phyloP scores from a whole-genome alignment of 2,329 filamentous ascomycete genomes.

The Aureobasidium namibiae region DNA sequence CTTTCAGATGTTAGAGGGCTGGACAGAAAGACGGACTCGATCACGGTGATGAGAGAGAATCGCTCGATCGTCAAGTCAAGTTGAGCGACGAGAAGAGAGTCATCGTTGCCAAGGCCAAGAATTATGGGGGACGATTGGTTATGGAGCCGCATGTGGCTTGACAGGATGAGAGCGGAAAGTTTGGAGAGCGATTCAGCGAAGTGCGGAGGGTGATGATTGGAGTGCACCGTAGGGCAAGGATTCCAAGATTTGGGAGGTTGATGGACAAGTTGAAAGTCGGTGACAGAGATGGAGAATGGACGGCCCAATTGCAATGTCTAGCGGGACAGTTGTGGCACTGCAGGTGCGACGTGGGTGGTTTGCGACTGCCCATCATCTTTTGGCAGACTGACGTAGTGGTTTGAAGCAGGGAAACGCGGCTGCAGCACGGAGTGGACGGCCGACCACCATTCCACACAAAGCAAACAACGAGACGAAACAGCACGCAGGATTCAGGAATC shows the following conservation, averaged over 20 bases:
- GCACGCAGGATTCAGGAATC: background rate
- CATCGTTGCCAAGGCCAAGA: background rate
- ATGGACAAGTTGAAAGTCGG: background rate
- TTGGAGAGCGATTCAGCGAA: background rate
- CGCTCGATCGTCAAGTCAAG: conserved; percentile 3
- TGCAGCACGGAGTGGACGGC: background rate
- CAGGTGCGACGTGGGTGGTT: background rate
- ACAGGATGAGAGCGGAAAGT: background rate
- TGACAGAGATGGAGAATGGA: background rate
- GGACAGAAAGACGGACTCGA: background rate
- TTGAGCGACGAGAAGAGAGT: background rate
- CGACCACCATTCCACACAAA: background rate
- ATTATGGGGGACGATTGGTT: background rate
- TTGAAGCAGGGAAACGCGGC: background rate
- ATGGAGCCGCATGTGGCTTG: conserved; percentile 5
- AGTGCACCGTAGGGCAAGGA: background rate
- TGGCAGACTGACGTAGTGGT: background rate
- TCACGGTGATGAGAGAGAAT: background rate
- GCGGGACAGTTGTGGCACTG: background rate
- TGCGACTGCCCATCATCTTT: conserved; percentile 8
- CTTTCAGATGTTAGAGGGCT: background rate
- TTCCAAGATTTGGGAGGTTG: background rate
- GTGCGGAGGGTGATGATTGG: background rate
- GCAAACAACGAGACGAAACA: background rate
- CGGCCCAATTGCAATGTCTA: background rate